Percentiles rank a stretch among this genome's conserved stretches.
Evolutionary conservation across 768 basidiomycete species (phyloP).

Genomic region (Tephrocybe rancida): DNA sequence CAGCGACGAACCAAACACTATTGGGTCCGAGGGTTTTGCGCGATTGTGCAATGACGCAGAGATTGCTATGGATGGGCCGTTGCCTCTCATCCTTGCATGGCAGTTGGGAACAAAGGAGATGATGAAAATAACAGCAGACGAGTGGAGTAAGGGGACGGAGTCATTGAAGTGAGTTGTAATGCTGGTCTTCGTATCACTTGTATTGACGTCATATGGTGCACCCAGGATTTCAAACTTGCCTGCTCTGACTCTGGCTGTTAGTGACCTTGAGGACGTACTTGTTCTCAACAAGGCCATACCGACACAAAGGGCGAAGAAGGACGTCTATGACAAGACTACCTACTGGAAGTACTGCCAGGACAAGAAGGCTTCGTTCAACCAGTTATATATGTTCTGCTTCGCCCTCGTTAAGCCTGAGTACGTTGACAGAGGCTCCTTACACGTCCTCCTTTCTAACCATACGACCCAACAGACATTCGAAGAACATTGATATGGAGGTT

Average conservation of each 20-base stretch:
- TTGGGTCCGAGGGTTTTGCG: constrained; percentile 76
- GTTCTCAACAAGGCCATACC: constrained; percentile 48
- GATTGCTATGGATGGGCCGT: constrained; percentile 73
- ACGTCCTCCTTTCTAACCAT: background rate
- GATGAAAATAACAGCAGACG: constrained; percentile 67
- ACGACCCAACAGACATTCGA: constrained; percentile 50
- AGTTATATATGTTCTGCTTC: constrained; percentile 76
- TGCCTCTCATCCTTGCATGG: constrained; percentile 78
- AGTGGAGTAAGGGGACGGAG: constrained; percentile 66
- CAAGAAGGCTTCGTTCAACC: constrained; percentile 54
- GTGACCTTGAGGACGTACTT: constrained; percentile 67
- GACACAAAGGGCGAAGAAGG: constrained; percentile 40
- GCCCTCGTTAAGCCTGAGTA: constrained; percentile 71
- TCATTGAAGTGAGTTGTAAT: constrained; percentile 34
- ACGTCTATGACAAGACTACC: constrained; percentile 56
- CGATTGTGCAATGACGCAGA: constrained; percentile 67
- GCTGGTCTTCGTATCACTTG: background rate
- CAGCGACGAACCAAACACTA: constrained; percentile 53
- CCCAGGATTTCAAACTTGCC: constrained; percentile 46
- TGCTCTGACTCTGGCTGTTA: constrained; percentile 49
- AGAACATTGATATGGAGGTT: constrained; percentile 85
- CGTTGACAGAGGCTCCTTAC: constrained; percentile 28
- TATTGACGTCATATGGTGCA: constrained; percentile 1
- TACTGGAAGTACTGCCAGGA: constrained; percentile 55
- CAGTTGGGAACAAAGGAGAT: constrained; percentile 71